These are phyloP conservation scores for Cyberlindnera mississippiensis DNA, from an alignment of 805 yeast species.

Conservation along the genomic window DNA sequence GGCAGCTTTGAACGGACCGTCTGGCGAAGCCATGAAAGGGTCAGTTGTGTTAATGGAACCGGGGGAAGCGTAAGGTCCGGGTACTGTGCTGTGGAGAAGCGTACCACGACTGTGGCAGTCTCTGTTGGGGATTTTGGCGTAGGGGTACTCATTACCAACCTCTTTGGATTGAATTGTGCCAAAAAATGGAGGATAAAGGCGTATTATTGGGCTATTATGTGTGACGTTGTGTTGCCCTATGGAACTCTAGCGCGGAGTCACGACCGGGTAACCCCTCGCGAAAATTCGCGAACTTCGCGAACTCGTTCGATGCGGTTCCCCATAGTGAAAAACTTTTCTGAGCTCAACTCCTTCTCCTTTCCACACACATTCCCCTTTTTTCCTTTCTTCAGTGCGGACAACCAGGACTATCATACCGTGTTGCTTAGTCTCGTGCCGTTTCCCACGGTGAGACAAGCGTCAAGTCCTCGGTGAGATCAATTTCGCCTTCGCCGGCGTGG, in stretches of 20 bases:
- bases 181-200: too few relatives aligned
- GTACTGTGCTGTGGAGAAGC: slow-evolving; percentile 43
- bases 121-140: slow-evolving; percentile 1
- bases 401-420: slow-evolving; percentile 72
- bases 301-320: too few relatives aligned
- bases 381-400: slow-evolving; percentile 54
- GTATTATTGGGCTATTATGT: too few relatives aligned
- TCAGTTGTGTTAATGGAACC: slow-evolving; percentile 30
- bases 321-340: background rate
- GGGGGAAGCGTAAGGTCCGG: slow-evolving; percentile 40
- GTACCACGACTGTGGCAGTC: slow-evolving; percentile 28
- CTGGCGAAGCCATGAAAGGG: slow-evolving; percentile 38
- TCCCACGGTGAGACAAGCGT: slow-evolving; percentile 47
- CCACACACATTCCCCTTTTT: slow-evolving; percentile 4
- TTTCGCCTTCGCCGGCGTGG: slow-evolving; percentile 25
- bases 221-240: background rate
- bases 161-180: too few relatives aligned
- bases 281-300: too few relatives aligned
- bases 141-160: slow-evolving; percentile 3
- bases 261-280: too few relatives aligned
- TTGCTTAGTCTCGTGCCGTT: slow-evolving; percentile 45
- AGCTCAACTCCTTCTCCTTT: background rate
- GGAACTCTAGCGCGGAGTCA: background rate
- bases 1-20: slow-evolving; percentile 35
- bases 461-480: slow-evolving; percentile 68